phyloP scores from a whole-genome alignment of 176 grass and related monocot species.

The Oryza punctata region DNA sequence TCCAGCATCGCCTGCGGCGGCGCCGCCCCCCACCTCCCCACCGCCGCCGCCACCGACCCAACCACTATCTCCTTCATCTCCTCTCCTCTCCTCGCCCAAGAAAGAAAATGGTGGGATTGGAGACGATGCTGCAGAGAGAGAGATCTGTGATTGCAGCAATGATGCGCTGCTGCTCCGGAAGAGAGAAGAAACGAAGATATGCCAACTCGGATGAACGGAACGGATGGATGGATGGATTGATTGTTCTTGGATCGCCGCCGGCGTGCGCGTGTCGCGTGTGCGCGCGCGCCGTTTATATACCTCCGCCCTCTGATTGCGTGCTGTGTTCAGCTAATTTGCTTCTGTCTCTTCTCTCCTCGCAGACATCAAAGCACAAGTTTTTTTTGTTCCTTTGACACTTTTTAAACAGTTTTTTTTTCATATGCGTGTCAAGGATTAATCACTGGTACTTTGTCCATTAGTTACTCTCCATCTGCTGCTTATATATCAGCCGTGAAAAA shows the following conservation, averaged over 20 bases:
- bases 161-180: not conserved
- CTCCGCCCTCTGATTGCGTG: not conserved
- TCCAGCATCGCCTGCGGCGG: constrained; percentile 94
- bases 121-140: not conserved
- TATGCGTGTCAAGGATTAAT: too few relatives aligned
- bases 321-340: not conserved
- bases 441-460: too few relatives aligned
- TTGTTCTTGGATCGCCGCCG: not conserved
- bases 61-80: constrained; percentile 65
- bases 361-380: too few relatives aligned
- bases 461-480: too few relatives aligned
- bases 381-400: too few relatives aligned
- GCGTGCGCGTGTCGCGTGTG: not conserved
- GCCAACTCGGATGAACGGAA: not conserved
- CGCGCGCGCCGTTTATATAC: not conserved
- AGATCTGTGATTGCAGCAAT: not conserved
- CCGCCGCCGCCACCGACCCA: constrained; percentile 48
- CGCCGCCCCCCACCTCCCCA: constrained; percentile 58
- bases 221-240: constrained; percentile 2
- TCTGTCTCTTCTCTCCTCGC: too few relatives aligned
- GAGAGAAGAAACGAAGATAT: not conserved
- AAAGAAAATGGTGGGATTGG: not conserved
- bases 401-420: too few relatives aligned
- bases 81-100: not conserved
- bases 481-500: too few relatives aligned